Evolutionary conservation across 805 yeast genomes (phyloP), one percentile per base, ranked within the genome.

Genomic region (Millerozyma acaciae): DNA sequence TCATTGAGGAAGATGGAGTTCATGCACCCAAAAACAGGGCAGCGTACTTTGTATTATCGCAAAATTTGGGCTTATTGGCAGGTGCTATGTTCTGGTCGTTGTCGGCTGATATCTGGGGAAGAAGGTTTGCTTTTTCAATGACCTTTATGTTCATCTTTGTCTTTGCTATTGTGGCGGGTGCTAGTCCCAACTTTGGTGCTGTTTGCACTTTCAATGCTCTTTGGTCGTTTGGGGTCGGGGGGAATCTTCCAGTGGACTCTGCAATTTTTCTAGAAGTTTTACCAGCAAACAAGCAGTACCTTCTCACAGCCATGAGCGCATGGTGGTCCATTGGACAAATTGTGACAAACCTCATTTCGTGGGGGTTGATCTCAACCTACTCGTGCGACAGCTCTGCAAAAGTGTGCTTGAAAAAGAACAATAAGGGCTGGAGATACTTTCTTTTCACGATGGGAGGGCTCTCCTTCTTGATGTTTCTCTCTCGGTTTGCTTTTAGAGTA

Each of bases 261-360:
- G 57, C 60, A 2, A 42, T 56, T 4, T 55, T 55, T 30, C 28
- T 56, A 12, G 62, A 57, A 26, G 56, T 54, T 18, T 35, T 55
- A 12, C 64, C 64, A 2, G 35, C 48, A 4, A 34, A 33, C 8
- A 39, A 52, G 30, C 51, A 54, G 30, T 57, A 54, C 53, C 32
- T 56, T 16, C 48, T 55, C 18, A 56, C 65, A 1, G 48, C 48
- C 4, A 48, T 62, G 62, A 75, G 80, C 14, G 57, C 64, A 21
- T 78, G 70, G 75, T 77, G 83, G 84, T 78, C 80, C 28, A 59
- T 77, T 21, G 83, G 82, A 20, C 82, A 77, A 48, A 65, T 78
- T 2, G 57, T 76, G 26, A 68, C 78, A 8, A 62, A 62, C 20
- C 53, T 75, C 13, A 45, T 75, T 25, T 70, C 78, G 4, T 77